Base-by-base conservation (phyloP, 2,329 filamentous ascomycete species). In the Acrocalymma vagum region DNA sequence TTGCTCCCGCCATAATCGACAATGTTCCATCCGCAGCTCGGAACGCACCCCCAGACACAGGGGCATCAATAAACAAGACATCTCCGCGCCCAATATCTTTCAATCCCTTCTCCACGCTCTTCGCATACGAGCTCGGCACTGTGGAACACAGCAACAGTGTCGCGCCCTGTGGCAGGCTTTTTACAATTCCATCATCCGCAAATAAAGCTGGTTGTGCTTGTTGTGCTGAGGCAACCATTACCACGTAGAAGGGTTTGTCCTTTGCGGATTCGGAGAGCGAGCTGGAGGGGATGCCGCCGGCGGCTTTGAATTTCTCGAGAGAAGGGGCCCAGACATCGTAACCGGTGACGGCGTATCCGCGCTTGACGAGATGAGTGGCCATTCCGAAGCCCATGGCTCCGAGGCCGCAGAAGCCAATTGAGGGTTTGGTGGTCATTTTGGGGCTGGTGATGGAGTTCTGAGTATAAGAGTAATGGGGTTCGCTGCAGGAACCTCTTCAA, bases 331-430 rank as follows among this genome's bases (percentile, higher is more conserved):
- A 89, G 26, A 90, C 80, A 60, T 91, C 87, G 63, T 84, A 90
- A 40, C 87, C 87, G 15, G 81, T 85, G 16, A 90, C 86, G 17
- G 72, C 46, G 67, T 86, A 88, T 42, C 85, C 85, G 50, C 80
- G 72, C 53, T 83, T 82, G 57, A 90, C 75, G 29, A 91, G 80
- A 62, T 90, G 80, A 45, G 82, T 87, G 50, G 87, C 87, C 87
- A 91, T 90, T 63, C 87, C 87, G 65, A 89, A 87, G 62, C 87
- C 87, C 87, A 90, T 90, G 69, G 87, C 87, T 41, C 87, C 87
- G 3, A 91, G 84, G 74, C 87, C 87, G 50, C 87, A 84, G 70
- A 90, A 89, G 51, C 82, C 80, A 38, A 88, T 73, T 37, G 69
- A 60, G 17, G 77, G 75, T 60, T 77, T 79, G 34, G 48, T 45